phyloP scores from a whole-genome alignment of 2,329 filamentous ascomycete species.

The Cordyceps tenuipes region DNA sequence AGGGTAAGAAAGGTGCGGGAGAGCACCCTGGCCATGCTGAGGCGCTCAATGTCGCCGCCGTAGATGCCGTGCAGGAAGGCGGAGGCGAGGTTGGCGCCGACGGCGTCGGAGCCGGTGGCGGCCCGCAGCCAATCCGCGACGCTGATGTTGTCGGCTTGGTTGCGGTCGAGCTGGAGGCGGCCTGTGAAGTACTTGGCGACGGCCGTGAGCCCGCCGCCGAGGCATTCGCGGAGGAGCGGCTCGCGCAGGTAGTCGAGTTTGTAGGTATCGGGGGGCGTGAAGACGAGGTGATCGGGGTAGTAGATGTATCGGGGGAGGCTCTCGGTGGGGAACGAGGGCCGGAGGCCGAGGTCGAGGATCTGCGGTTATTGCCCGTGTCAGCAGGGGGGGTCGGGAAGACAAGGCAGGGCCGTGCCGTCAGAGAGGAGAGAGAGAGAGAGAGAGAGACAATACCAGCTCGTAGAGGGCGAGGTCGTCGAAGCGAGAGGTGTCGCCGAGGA shows the following conservation, averaged over 20 bases:
- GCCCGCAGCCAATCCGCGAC: slow-evolving; percentile 29
- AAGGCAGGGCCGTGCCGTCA: no score
- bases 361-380: slow-evolving; percentile 10
- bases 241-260: slow-evolving; percentile 22
- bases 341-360: slow-evolving; percentile 29
- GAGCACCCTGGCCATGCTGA: slow-evolving; percentile 60
- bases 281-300: slow-evolving; percentile 65
- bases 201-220: slow-evolving; percentile 19
- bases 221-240: slow-evolving; percentile 25
- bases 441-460: slow-evolving; percentile 51
- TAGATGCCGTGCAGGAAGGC: slow-evolving; percentile 81
- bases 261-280: slow-evolving; percentile 23
- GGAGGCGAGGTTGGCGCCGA: slow-evolving; percentile 67
- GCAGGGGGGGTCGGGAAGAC: no score
- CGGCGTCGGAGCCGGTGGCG: slow-evolving; percentile 21
- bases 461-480: slow-evolving; percentile 59
- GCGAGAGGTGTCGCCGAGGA: slow-evolving; percentile 29
- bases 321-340: slow-evolving; percentile 44
- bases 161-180: not conserved
- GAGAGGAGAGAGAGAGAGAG: no score
- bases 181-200: not conserved
- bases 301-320: slow-evolving; percentile 62
- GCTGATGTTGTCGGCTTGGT: slow-evolving; percentile 22
- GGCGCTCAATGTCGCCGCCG: slow-evolving; percentile 74
- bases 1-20: slow-evolving; percentile 25